phyloP scores from a whole-genome alignment of 768 basidiomycete genomes.

The Boletus pseudopeckii region DNA sequence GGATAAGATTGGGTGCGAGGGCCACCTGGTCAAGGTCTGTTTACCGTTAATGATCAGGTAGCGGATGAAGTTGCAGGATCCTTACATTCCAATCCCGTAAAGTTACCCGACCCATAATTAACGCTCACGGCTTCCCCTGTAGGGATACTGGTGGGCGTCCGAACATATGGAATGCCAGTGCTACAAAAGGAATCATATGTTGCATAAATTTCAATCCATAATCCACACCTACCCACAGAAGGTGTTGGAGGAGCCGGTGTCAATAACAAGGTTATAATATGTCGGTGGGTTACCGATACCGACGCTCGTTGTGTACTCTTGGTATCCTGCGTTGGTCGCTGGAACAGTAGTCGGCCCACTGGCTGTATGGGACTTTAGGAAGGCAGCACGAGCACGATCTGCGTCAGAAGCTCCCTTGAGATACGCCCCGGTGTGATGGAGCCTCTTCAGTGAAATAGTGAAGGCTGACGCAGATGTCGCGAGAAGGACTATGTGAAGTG shows the following conservation, averaged over 20 bases:
- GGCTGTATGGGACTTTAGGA: not conserved
- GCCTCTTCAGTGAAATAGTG: conserved; percentile 11
- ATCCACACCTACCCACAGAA: conserved; percentile 20
- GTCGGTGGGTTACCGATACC: conserved; percentile 28
- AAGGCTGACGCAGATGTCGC: conserved; percentile 3
- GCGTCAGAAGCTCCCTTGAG: conserved; percentile 15
- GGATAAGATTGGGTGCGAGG: conserved; percentile 21
- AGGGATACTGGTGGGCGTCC: conserved; percentile 21
- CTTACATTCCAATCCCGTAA: conserved; percentile 37
- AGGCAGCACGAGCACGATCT: conserved; percentile 16
- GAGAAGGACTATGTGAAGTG: conserved; percentile 5
- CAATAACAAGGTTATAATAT: conserved; percentile 29
- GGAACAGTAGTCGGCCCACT: conserved; percentile 11
- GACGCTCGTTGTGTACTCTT: conserved; percentile 23
- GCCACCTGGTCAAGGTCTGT: conserved; percentile 27
- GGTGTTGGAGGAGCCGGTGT: conserved; percentile 34
- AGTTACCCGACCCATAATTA: conserved; percentile 7
- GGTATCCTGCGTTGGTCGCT: conserved; percentile 16
- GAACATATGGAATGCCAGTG: conserved; percentile 17
- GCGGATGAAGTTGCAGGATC: not conserved
- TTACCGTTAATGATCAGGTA: not conserved
- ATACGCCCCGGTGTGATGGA: conserved; percentile 11
- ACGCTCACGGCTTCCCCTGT: conserved; percentile 21
- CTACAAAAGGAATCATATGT: conserved; percentile 5
- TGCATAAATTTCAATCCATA: not conserved